phyloP scores from a whole-genome alignment of 352 stramenopile genomes.

The Phytopythium mirpurense region DNA sequence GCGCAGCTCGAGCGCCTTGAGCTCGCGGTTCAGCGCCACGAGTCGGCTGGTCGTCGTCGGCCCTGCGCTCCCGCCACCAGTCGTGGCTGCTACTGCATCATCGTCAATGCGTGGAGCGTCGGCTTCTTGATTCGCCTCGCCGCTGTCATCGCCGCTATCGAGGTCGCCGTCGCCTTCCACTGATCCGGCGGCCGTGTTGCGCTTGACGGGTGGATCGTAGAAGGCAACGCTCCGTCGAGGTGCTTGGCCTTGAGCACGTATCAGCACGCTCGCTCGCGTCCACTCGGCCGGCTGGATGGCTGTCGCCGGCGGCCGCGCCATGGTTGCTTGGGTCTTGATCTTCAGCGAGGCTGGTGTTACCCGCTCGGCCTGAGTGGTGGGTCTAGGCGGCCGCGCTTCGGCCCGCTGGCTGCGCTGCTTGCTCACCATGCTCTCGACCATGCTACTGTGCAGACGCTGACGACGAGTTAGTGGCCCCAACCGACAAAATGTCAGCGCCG shows the following conservation, averaged over 20 bases:
- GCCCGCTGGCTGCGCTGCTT: slow-evolving; percentile 7
- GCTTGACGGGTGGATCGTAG: too few relatives aligned
- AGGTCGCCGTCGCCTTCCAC: background rate
- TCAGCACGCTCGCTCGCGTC: background rate
- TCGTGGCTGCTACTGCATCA: slow-evolving; percentile 18
- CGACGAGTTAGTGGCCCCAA: background rate
- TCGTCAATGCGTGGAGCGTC: background rate
- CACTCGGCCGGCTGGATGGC: background rate
- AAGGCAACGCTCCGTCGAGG: background rate
- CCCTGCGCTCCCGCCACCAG: background rate
- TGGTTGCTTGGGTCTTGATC: background rate
- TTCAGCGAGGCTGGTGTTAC: slow-evolving; percentile 6
- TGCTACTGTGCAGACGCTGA: background rate
- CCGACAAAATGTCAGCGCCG: background rate
- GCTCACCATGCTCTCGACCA: slow-evolving; percentile 19
- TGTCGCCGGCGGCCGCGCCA: background rate
- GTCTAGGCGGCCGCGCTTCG: background rate
- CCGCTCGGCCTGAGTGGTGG: background rate
- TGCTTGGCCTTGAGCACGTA: background rate
- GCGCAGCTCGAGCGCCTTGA: slow-evolving; percentile 66
- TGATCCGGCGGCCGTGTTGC: background rate
- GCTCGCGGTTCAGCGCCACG: slow-evolving; percentile 54
- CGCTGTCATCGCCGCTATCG: background rate
- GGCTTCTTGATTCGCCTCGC: slow-evolving; percentile 2
- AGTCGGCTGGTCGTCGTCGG: slow-evolving; percentile 48